Evolutionary conservation across 2,329 filamentous ascomycete genomes (phyloP).

Genomic region (Fusarium anthophilum): DNA sequence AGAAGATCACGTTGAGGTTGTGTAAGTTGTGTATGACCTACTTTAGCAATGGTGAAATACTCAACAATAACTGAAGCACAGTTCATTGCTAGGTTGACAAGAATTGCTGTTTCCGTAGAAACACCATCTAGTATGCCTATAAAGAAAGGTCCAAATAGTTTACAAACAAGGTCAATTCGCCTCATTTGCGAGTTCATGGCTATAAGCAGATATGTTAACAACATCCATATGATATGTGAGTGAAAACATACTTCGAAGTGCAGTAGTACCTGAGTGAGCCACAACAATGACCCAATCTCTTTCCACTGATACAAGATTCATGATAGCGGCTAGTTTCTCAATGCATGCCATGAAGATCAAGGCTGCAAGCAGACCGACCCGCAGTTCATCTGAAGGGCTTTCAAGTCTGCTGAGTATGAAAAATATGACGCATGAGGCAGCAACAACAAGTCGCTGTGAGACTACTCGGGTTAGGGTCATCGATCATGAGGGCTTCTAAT

Average conservation of each 20-base stretch:
- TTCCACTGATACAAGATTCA: constrained; percentile 75
- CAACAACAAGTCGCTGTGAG: constrained; percentile 56
- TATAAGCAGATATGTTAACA: constrained; percentile 6
- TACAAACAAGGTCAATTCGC: constrained; percentile 69
- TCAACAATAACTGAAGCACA: constrained; percentile 58
- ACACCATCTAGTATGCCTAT: constrained; percentile 61
- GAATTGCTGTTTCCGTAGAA: constrained; percentile 60
- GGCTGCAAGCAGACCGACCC: constrained; percentile 45
- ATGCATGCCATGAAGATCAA: constrained; percentile 67
- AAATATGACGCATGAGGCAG: constrained; percentile 58
- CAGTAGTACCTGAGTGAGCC: constrained; percentile 30
- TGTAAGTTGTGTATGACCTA: neutral
- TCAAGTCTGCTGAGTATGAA: constrained; percentile 38
- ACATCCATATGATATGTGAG: neutral
- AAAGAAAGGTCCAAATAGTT: constrained; percentile 65
- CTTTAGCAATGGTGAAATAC: constrained; percentile 59
- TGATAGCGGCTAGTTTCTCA: constrained; percentile 72
- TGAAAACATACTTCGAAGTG: constrained; percentile 24
- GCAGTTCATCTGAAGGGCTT: neutral
- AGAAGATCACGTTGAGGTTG: too few relatives aligned
- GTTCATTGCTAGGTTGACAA: constrained; percentile 60
- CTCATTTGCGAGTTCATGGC: constrained; percentile 68
- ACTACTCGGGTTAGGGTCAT: constrained; percentile 35
- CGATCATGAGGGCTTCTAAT: neutral
- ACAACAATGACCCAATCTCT: constrained; percentile 68